A percentile compares a stretch with the other conserved stretches of the same genome.
These are phyloP conservation scores for Silene coronaria DNA, from an alignment of 179 eudicot genomes.

Conservation along the genomic window DNA sequence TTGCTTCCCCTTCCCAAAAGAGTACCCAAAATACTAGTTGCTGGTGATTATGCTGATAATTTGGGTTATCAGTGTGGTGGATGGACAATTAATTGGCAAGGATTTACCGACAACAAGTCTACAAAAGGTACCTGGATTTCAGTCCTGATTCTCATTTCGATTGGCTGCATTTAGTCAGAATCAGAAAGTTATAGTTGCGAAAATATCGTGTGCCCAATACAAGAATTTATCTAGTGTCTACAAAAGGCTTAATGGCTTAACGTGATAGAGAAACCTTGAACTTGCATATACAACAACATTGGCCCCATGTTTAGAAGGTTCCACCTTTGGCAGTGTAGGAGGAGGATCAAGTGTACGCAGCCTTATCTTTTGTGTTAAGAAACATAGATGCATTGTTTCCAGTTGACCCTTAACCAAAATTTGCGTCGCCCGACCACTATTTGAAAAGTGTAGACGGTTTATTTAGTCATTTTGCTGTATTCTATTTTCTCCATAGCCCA, in stretches of 20 bases:
- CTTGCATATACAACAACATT: background rate
- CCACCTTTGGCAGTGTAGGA: too few species aligned
- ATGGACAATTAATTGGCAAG: slow-evolving; percentile 53
- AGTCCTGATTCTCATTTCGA: slow-evolving; percentile 4
- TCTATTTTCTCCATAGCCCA: background rate
- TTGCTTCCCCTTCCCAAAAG: slow-evolving; percentile 44
- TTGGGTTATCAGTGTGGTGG: slow-evolving; percentile 55
- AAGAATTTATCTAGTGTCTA: background rate
- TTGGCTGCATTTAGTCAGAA: background rate
- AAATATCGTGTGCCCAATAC: too few species aligned
- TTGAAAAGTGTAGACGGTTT: background rate
- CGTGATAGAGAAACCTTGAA: too few species aligned
- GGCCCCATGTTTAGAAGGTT: background rate
- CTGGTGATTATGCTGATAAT: slow-evolving; percentile 50
- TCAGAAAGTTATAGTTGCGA: background rate
- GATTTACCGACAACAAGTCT: slow-evolving; percentile 40
- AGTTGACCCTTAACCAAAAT: background rate
- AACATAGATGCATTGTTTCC: background rate
- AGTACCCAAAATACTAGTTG: slow-evolving; percentile 41
- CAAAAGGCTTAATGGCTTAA: background rate
- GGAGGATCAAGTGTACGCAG: background rate
- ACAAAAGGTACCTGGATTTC: slow-evolving; percentile 32
- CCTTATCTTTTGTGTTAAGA: background rate
- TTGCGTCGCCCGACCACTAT: background rate
- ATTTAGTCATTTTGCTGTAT: background rate